Evolutionary conservation across 805 yeast genomes (phyloP).

Genomic region (Saccharomyces paradoxus): DNA sequence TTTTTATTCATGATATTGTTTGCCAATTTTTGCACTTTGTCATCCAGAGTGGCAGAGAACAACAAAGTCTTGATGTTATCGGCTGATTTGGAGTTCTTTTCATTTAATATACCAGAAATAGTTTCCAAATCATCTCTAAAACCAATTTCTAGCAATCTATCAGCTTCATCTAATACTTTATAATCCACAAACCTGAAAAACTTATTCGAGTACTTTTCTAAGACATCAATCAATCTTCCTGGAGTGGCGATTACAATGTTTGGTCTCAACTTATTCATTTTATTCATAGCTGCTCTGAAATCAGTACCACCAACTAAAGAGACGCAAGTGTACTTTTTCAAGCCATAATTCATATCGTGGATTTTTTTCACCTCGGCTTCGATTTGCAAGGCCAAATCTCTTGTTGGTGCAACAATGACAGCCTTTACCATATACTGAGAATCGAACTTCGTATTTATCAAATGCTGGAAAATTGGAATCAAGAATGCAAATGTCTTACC

Average conservation of each 20-base stretch:
- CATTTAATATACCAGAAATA: conserved; percentile 44
- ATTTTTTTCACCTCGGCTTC: conserved; percentile 53
- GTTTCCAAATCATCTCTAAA: conserved; percentile 58
- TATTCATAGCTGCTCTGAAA: conserved; percentile 33
- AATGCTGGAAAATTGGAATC: conserved; percentile 63
- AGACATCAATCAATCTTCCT: conserved; percentile 65
- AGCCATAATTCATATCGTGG: conserved; percentile 22
- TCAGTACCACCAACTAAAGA: conserved; percentile 64
- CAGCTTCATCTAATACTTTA: conserved; percentile 86
- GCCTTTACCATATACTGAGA: conserved; percentile 40
- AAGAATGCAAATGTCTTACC: conserved; percentile 90
- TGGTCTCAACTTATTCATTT: conserved; percentile 31
- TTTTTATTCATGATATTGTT: conserved; percentile 43
- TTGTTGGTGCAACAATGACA: conserved; percentile 77
- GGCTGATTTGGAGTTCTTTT: conserved; percentile 25
- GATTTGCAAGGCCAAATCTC: conserved; percentile 84
- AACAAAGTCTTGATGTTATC: conserved; percentile 53
- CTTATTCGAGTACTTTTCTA: conserved; percentile 38
- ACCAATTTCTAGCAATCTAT: conserved; percentile 73
- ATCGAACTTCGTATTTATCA: conserved; percentile 28
- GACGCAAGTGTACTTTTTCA: conserved; percentile 33
- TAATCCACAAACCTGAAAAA: conserved; percentile 49
- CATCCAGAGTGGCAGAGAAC: conserved; percentile 83
- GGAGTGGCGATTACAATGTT: conserved; percentile 82
- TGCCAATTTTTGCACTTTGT: conserved; percentile 60